Base-by-base conservation (phyloP, 371 early-diverging fungal species). In the Umbelopsis sp. region DNA sequence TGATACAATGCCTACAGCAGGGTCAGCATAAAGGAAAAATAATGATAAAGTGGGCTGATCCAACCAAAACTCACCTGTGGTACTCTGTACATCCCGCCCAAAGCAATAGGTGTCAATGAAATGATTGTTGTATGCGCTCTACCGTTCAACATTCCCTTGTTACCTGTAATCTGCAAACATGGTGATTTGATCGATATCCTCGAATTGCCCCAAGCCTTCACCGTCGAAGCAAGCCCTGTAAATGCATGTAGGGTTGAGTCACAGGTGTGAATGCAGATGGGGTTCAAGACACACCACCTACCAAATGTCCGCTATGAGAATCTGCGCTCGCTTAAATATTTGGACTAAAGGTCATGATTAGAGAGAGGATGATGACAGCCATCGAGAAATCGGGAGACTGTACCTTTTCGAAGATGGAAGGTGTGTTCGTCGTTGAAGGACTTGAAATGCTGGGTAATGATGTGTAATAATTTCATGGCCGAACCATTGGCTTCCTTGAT, bases 161-260 rank as follows among this genome's bases (percentile, higher is more conserved):
- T 76, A 80, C 86, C 94, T 83, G 70, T 96, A 96, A 79, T 96
- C 96, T 6, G 96, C 96, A 89, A 96, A 95, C 95, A 96, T 96
- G 20, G 96, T 96, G 63, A 96, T 86, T 5, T 79, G 67, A 72
- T 92, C 92, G 74, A 96, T 95, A 72, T 95, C 94, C 25, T 79
- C 57, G 74, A 95, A 94, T 8, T 72, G 50, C 1, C 95, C 94
- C 63, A 73, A 74, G 0, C 76, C 73, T 69, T 78, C 44, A 37
- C 93, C 92, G 74, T 94, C 91, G 69, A 95, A 96, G 68, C 95
- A 94, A 14, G 93, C 94, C 94, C 90, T 89, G 69, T 10, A 14
- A 32, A 12, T 48, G 37, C 5, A 50, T 50, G 29, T 38, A 53
- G 35, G 14, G 24, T 25, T 62, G 44, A 48, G 29, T 14, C 50